These are phyloP conservation scores for Malus fusca DNA, from an alignment of 306 rosid species.

Conservation along the genomic window DNA sequence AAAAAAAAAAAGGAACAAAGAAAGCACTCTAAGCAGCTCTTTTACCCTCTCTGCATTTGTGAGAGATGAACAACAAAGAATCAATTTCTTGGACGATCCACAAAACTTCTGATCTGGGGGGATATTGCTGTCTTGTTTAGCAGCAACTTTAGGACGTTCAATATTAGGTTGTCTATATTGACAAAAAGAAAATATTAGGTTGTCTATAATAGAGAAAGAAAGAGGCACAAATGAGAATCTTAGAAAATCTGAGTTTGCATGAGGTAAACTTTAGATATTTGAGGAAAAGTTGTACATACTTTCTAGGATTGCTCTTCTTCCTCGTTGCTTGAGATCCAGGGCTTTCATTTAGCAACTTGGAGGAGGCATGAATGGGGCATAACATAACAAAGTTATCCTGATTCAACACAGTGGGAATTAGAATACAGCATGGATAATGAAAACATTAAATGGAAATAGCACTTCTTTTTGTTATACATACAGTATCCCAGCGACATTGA, in stretches of 20 bases:
- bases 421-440: neutral
- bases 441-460: neutral
- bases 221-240: slow-evolving; percentile 3
- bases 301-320: slow-evolving; percentile 25
- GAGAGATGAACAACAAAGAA: slow-evolving; percentile 87
- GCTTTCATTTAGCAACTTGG: slow-evolving; percentile 53
- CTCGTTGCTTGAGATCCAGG: slow-evolving; percentile 37
- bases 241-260: neutral
- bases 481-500: slow-evolving; percentile 87
- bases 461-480: slow-evolving; percentile 22
- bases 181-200: neutral
- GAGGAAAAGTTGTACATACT: slow-evolving; percentile 15
- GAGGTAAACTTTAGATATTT: neutral
- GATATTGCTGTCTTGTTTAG: slow-evolving; percentile 16
- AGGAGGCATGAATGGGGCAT: slow-evolving; percentile 71
- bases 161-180: slow-evolving; percentile 17
- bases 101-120: slow-evolving; percentile 24
- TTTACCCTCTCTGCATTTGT: slow-evolving; percentile 65
- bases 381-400: slow-evolving; percentile 87
- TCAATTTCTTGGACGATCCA: slow-evolving; percentile 51
- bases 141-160: slow-evolving; percentile 17
- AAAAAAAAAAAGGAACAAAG: neutral
- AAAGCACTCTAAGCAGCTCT: slow-evolving; percentile 6
- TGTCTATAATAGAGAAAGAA: slow-evolving; percentile 19
- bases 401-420: slow-evolving; percentile 2